Base-by-base conservation (phyloP, 2,329 filamentous ascomycete species). In the Aspergillus hiratsukae region DNA sequence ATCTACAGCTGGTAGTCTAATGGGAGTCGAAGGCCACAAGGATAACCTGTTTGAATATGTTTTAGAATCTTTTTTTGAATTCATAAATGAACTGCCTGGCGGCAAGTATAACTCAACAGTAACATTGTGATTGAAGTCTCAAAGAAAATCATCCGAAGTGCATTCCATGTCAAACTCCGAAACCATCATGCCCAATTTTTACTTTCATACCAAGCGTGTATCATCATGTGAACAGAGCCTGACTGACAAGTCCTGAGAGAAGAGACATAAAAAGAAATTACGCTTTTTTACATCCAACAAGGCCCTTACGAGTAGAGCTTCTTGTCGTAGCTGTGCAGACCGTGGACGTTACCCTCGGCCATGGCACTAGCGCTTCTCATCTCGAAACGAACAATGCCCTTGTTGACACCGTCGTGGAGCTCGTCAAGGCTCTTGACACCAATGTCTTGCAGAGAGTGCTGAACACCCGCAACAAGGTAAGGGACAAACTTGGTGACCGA, bases 261-360 rank as follows among this genome's bases (percentile, higher is more conserved):
- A 50, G 29, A 55, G 49, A 60, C 61, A 59, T 59, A 54, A 62
- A 43, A 58, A 63, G 49, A 64, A 62, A 43, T 60, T 52, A 61
- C 54, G 61, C 57, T 61, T 43, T 56, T 37, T 37, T 17, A 37
- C 31, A 37, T 17, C 31, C 14, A 17, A 37, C 14, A 37, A 21
- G 55, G 58, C 51, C 48, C 61, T 72, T 86, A 97, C 69, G 91
- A 91, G 78, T 96, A 99, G 65, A 99, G 88, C 85, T 97, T 99
- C 89, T 99, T 99, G 83, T 97, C 94, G 75, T 96, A 97, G 74
- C 90, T 93, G 81, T 97, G 91, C 83, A 99, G 91, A 58, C 86
- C 85, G 80, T 97, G 95, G 60, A 99, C 92, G 72, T 93, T 94
- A 63, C 94, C 94, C 82, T 99, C 94, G 58, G 95, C 83, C 83